phyloP scores from a whole-genome alignment of 768 basidiomycete genomes.

The Trametes elegans region DNA sequence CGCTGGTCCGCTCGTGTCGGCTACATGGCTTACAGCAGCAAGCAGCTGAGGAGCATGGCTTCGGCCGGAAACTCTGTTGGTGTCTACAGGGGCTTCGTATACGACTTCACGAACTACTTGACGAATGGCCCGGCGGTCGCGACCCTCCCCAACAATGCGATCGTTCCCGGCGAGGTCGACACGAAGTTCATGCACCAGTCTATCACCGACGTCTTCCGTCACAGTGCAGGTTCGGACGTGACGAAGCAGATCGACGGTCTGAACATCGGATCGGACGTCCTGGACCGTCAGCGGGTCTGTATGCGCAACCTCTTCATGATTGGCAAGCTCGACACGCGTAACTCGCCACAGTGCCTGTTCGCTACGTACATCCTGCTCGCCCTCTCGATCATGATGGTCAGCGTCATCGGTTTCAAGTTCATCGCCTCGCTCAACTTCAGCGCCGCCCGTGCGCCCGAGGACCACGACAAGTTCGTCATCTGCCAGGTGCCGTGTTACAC shows the following conservation, averaged over 20 bases:
- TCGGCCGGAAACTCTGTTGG: slow-evolving; percentile 62
- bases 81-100: slow-evolving; percentile 85
- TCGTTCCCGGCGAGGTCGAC: slow-evolving; percentile 36
- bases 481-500: slow-evolving; percentile 99
- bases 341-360: slow-evolving; percentile 90
- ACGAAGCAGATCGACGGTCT: slow-evolving; percentile 70
- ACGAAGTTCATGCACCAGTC: slow-evolving; percentile 68
- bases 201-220: slow-evolving; percentile 74
- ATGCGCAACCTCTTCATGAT: slow-evolving; percentile 91
- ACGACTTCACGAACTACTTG: slow-evolving; percentile 84
- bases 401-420: slow-evolving; percentile 96
- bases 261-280: slow-evolving; percentile 54
- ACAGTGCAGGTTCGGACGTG: slow-evolving; percentile 73
- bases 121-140: slow-evolving; percentile 57
- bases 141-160: slow-evolving; percentile 47
- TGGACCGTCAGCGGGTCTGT: slow-evolving; percentile 79
- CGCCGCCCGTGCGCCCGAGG: slow-evolving; percentile 78
- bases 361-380: slow-evolving; percentile 88
- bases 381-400: slow-evolving; percentile 88
- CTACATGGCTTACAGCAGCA: slow-evolving; percentile 81
- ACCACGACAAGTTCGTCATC: slow-evolving; percentile 96
- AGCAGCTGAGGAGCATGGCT: slow-evolving; percentile 72
- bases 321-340: slow-evolving; percentile 89
- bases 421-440: slow-evolving; percentile 86
- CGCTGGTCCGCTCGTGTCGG: slow-evolving; percentile 87